Evolutionary conservation across 306 rosid genomes (phyloP).

Genomic region (Ormosia semicastrata): DNA sequence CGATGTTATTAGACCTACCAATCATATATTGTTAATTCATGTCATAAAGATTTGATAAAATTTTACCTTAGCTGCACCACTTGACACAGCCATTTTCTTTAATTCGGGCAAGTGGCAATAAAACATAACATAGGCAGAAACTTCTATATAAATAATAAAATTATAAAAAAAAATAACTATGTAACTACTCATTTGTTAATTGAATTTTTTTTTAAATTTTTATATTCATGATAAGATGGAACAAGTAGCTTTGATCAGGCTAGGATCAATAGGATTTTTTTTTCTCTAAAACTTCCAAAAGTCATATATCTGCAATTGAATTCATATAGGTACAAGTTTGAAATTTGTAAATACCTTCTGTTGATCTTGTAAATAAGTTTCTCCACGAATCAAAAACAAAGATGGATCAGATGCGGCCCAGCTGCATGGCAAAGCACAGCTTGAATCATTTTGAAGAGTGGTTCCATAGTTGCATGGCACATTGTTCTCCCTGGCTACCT

Average conservation of each 20-base stretch:
- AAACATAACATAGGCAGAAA: neutral
- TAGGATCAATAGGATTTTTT: neutral
- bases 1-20: neutral
- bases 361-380: conserved; percentile 46
- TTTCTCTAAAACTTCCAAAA: neutral
- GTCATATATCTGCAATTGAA: neutral
- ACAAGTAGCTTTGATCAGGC: neutral
- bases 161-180: neutral
- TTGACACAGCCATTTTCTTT: too few relatives aligned
- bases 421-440: conserved; percentile 46
- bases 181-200: neutral
- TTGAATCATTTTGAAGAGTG: conserved; percentile 61
- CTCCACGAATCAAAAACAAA: conserved; percentile 60
- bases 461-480: conserved; percentile 46
- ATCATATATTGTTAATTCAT: neutral
- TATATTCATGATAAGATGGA: neutral
- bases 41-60: neutral
- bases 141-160: neutral
- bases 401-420: conserved; percentile 67
- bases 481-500: conserved; percentile 36
- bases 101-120: too few relatives aligned
- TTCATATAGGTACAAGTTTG: neutral
- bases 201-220: neutral
- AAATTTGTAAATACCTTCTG: conserved; percentile 48
- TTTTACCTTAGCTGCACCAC: neutral